Evolutionary conservation across 192 early-diverging fungal species (phyloP), one percentile per base, ranked within the genome.

Genomic region (Podila epicladia): DNA sequence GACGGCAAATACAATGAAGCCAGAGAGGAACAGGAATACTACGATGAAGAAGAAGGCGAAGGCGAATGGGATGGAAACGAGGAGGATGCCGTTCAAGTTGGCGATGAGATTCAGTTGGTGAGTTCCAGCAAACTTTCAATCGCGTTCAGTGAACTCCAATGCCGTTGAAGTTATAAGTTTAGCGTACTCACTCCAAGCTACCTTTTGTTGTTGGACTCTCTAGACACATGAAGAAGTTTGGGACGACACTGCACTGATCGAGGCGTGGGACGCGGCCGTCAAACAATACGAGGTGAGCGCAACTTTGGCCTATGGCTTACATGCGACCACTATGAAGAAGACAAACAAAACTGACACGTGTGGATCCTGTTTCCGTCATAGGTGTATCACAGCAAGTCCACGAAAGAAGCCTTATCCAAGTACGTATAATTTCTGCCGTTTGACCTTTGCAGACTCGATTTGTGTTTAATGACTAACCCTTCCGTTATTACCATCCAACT

Each of bases 171-270:
- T 6, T 37, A 0, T 9, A n/a, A 24, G 53, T 9, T n/a, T 9
- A 6, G 53, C 2, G 24, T 7, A 24, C 53, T 26, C 9, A 55
- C 24, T 55, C n/a, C 9, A 24, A n/a, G 20, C n/a, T 24, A 22
- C 24, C 8, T 11, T 55, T 1, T 26, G 4, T 8, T 26, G 1
- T 17, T 24, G 11, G 1, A 8, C 53, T 55, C 26, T 55, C 17
- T 49, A 80, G 77, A 65, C 77, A 29, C 77, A 83, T 53, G 71
- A 58, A 2, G 85, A 86, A n/a, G 75, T 82, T 0, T 92, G 91
- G 91, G 89, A 92, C 32, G 91, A 92, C 58, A 78, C 73, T 9
- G 88, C 84, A 26, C 82, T 92, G 41, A 87, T 92, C 57, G 86
- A 82, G 24, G 88, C 89, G 2, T 92, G 91, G 91, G 90, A 92